Conservation (phyloP, 331 rosid genomes). For the Spiraea crenata region DNA sequence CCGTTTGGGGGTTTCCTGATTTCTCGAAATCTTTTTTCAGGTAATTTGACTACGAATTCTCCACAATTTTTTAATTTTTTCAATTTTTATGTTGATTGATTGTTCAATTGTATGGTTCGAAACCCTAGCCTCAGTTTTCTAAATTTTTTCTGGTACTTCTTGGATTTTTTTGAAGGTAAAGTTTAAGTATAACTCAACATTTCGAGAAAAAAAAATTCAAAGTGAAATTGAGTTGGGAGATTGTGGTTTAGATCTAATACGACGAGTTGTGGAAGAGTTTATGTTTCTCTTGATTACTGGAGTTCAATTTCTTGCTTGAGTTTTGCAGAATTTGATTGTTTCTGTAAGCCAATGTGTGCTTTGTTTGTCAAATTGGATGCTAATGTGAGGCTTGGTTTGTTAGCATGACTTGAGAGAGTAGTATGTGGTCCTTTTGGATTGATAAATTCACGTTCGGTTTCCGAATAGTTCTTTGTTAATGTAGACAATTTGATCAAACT, state of each 20-base stretch:
- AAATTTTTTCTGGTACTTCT: neutral
- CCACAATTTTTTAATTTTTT: conserved; percentile 5
- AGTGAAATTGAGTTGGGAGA: neutral
- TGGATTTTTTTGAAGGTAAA: neutral
- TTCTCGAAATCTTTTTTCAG: conserved; percentile 16
- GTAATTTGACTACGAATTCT: conserved; percentile 16
- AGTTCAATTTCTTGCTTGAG: conserved; percentile 10
- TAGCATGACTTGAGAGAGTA: no score
- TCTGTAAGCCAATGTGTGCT: no score
- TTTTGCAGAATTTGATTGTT: conserved; percentile 9
- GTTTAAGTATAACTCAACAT: neutral
- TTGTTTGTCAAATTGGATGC: no score
- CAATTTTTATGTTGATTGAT: conserved; percentile 6
- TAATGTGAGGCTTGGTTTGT: no score
- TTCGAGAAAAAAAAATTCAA: neutral
- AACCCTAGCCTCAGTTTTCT: conserved; percentile 15
- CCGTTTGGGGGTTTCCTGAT: conserved; percentile 24
- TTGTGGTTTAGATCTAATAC: conserved; percentile 21
- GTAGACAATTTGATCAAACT: neutral
- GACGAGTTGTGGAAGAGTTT: neutral
- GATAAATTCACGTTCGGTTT: neutral
- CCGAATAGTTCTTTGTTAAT: neutral
- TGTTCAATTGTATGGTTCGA: conserved; percentile 7
- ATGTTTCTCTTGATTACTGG: neutral
- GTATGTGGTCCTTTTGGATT: neutral